These are phyloP conservation scores for Tuber brumale DNA, from an alignment of 495 filamentous ascomycete species.

Conservation along the genomic window DNA sequence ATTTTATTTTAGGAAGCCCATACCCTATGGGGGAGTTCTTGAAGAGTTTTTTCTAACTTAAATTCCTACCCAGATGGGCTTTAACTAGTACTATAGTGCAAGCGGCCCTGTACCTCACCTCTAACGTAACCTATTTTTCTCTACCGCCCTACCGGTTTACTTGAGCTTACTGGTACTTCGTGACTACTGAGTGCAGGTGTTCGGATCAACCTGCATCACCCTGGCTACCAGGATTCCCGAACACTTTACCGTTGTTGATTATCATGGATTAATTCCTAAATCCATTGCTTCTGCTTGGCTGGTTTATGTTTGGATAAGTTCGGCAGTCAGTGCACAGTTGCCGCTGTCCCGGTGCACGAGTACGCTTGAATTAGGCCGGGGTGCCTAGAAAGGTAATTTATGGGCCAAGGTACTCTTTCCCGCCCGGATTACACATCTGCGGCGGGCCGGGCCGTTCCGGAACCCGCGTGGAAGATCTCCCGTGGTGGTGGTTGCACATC, in stretches of 20 bases:
- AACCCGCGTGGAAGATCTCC: conserved; percentile 2
- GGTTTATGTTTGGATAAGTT: background rate
- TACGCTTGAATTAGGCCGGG: background rate
- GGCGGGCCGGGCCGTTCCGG: conserved; percentile 5
- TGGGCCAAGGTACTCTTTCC: background rate
- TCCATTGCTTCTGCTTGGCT: background rate
- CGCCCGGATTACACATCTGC: background rate
- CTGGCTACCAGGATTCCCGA: background rate
- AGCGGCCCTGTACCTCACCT: no score
- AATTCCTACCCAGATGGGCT: background rate
- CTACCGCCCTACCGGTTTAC: no score
- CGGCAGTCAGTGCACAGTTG: background rate
- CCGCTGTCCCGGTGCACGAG: background rate
- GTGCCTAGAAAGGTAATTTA: background rate
- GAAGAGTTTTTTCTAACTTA: background rate
- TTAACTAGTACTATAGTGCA: background rate
- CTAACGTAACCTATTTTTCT: no score
- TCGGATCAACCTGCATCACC: background rate
- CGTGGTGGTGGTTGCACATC: background rate
- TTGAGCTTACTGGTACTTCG: no score
- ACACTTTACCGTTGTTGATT: background rate
- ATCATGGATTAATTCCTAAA: background rate
- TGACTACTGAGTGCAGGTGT: background rate
- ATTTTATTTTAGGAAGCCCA: background rate
- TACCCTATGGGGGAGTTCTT: background rate